phyloP scores from a whole-genome alignment of 495 filamentous ascomycete species.

The Hypoxylon lenormandii region DNA sequence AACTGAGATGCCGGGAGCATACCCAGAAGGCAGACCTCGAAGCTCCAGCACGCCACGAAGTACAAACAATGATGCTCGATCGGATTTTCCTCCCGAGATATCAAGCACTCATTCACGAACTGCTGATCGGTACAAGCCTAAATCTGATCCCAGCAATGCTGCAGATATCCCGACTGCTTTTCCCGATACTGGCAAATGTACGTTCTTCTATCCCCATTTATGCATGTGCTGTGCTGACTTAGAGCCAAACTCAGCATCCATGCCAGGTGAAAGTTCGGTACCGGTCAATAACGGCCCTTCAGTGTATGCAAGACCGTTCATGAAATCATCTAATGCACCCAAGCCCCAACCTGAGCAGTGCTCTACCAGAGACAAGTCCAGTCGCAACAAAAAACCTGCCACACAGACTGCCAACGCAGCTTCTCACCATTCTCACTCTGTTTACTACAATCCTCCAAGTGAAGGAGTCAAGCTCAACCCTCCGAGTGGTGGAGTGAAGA shows the following conservation, averaged over 20 bases:
- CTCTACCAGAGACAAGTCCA: background rate
- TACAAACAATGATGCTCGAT: constrained; percentile 40
- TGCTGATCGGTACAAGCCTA: constrained; percentile 49
- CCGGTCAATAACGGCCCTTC: constrained; percentile 46
- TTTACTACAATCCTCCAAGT: constrained; percentile 36
- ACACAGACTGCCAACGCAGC: background rate
- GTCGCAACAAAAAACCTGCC: background rate
- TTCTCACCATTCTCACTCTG: background rate
- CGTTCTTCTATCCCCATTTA: constrained; percentile 5
- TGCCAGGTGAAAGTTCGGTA: constrained; percentile 12
- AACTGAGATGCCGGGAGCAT: constrained; percentile 44
- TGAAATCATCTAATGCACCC: background rate
- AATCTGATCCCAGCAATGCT: constrained; percentile 6
- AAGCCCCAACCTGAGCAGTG: background rate
- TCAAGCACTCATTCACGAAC: constrained; percentile 32
- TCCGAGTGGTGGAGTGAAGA: constrained; percentile 42
- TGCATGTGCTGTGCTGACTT: background rate
- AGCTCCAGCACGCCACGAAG: constrained; percentile 44
- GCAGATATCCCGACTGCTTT: constrained; percentile 7
- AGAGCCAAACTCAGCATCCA: constrained; percentile 8
- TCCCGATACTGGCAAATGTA: constrained; percentile 34
- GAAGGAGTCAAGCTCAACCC: constrained; percentile 20
- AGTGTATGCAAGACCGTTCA: constrained; percentile 53
- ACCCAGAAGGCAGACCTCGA: constrained; percentile 32
- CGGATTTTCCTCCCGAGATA: constrained; percentile 35